Evolutionary conservation across 768 basidiomycete genomes (phyloP), one percentile per base, ranked within the genome.

Genomic region (Dentipellis fragilis): DNA sequence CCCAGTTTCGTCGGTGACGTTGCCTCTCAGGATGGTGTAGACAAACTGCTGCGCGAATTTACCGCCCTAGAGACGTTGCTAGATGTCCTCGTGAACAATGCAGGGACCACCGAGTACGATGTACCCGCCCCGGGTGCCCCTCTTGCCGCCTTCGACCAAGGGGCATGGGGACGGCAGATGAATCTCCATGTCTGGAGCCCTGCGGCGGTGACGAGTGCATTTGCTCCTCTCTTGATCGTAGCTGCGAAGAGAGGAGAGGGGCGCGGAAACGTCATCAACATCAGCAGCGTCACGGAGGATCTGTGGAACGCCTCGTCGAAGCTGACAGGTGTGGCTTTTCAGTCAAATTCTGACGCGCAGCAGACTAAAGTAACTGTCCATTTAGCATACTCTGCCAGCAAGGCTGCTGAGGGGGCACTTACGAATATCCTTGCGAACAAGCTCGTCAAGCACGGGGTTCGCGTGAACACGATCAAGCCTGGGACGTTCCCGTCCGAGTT

Each of bases 71-170:
- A 86, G 62, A 85, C 85, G 4, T 85, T 79, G 65, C 75, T 89
- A 54, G 83, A 89, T 67, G 71, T 89, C 42, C 78, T 89, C 57
- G 73, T 89, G 61, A 88, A 88, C 66, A 89, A 89, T 67, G 85
- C 87, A 16, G 87, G 84, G 17, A 81, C 6, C 29, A 6, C 87
- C 59, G 80, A 79, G 7, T n/a, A 19, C 73, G 29, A 29, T 29
- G 29, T 29, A 29, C 3, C 57, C n/a, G 56, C 61, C 37, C 51
- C 59, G 49, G 72, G 78, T 9, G 84, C 82, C 1, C 75, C 78
- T 12, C 76, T 79, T 4, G 72, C 74, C 47, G 84, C 81, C 51
- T 89, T 87, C 65, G 74, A 79, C 4, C 75, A 80, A 51, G 76
- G 80, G 16, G 87, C 88, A 64, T 72, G 80, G 54, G 81, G 84